Percentiles rank a stretch among this genome's conserved stretches.
Conservation (phyloP, 441 rosid species). For the Rhodomyrtus psidioides region DNA sequence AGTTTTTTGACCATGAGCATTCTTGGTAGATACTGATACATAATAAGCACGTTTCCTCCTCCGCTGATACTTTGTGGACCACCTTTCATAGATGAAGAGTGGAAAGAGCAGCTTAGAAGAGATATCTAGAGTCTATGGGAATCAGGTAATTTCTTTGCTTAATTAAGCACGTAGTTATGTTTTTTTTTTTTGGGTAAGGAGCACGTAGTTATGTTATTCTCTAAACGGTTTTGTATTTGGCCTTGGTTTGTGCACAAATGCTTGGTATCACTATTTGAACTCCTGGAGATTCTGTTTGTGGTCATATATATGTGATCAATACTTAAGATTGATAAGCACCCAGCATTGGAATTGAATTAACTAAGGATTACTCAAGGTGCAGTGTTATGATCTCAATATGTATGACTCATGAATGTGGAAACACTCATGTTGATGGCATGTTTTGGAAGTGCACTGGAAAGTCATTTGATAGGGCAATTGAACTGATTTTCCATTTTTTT, state of each 20-base stretch:
- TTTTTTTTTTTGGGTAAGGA: too few relatives aligned
- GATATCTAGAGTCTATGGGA: slow-evolving; percentile 93
- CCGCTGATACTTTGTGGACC: slow-evolving; percentile 8
- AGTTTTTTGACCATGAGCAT: not conserved
- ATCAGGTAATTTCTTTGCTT: slow-evolving; percentile 55
- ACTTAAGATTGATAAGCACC: not conserved
- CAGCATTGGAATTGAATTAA: not conserved
- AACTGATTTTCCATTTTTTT: not conserved
- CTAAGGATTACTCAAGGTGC: not conserved
- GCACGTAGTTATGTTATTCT: not conserved
- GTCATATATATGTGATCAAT: not conserved
- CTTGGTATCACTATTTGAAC: not conserved
- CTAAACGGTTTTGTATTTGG: not conserved
- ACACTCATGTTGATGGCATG: not conserved
- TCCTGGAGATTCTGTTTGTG: not conserved
- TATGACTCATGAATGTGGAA: not conserved
- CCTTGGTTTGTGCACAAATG: not conserved
- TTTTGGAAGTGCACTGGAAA: not conserved
- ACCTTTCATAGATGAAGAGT: slow-evolving; percentile 52
- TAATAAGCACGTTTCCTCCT: slow-evolving; percentile 1
- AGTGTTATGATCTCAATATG: not conserved
- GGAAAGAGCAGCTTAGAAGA: slow-evolving; percentile 92
- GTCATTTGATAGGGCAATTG: not conserved
- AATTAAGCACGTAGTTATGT: not conserved
- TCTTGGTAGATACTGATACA: slow-evolving; percentile 4